Conservation (phyloP, 345 rosid species). For the Firmiana major region DNA sequence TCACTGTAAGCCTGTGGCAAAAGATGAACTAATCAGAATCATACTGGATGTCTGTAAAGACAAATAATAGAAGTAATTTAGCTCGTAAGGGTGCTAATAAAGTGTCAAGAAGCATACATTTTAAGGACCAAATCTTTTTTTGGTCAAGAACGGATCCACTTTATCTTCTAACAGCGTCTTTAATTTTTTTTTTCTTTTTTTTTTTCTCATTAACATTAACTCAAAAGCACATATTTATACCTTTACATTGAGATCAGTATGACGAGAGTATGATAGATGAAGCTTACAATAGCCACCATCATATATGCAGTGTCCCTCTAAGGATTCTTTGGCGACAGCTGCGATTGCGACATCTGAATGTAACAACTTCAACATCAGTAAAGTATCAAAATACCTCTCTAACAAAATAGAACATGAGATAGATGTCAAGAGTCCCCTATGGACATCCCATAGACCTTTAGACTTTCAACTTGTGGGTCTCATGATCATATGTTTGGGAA, state of each 20-base stretch:
- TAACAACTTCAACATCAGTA: constrained; percentile 16
- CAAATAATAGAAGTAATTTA: constrained; percentile 3
- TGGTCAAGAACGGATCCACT: constrained; percentile 34
- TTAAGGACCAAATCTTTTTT: constrained; percentile 36
- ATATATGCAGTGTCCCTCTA: constrained; percentile 99
- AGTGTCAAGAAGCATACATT: constrained; percentile 53
- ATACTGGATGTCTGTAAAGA: neutral
- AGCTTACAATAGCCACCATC: constrained; percentile 99
- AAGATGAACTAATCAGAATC: constrained; percentile 8
- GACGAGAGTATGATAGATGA: constrained; percentile 99
- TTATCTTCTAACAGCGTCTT: constrained; percentile 40
- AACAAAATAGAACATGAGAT: neutral
- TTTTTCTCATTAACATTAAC: constrained; percentile 48
- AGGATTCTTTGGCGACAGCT: constrained; percentile 76
- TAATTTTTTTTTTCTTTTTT: constrained; percentile 25
- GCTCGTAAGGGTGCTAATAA: constrained; percentile 15
- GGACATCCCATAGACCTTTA: neutral
- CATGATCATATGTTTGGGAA: neutral
- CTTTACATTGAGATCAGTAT: constrained; percentile 99
- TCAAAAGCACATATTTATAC: constrained; percentile 72
- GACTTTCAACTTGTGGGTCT: neutral
- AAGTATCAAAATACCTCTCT: neutral
- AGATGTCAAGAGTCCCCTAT: constrained; percentile 5
- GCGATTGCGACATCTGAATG: constrained; percentile 73
- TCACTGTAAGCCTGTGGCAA: constrained; percentile 71